Base-by-base conservation (phyloP, 139 green algal species). In the Zygnema circumcarinatum region DNA sequence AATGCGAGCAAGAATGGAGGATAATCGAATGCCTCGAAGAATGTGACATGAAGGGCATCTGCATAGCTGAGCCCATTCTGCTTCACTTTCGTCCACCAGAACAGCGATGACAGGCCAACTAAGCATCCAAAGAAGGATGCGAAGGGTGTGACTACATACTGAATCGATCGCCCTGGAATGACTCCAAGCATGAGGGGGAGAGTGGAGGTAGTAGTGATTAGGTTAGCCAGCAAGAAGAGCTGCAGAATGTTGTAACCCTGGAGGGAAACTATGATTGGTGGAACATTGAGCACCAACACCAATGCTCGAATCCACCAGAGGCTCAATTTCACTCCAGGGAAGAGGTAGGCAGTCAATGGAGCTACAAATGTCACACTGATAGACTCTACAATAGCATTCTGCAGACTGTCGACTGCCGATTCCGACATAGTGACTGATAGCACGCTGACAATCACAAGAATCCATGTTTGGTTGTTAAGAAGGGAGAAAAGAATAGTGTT, bases 171-270 rank as follows among this genome's bases (percentile, higher is more conserved):
- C 67, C 84, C 82, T 0, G 41, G 40, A 20, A 79, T 41, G 25
- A 95, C 73, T 36, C 92, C 93, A 1, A 67, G 2, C 41, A 95
- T 76, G 40, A 98, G 73, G 3, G 94, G 92, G n/a, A 96, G 62
- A 47, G 93, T 91, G 29, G 86, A 91, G 36, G 92, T 95, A 81
- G 89, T 92, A 86, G 90, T 95, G 0, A 97, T 67, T 85, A 96
- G 92, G 93, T 98, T 98, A 75, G 91, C 90, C 0, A 98, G 86
- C 0, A 97, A 91, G 89, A 96, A 98, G 21, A 98, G 93, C 38
- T 92, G 76, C 1, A 96, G 90, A 2, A 97, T 90, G 29, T 87
- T 91, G 56, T 93, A 94, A 39, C 86, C 87, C 69, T 90, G 82
- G 41, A 90, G 85, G 41, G 75, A 79, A 7, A 94, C 83, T 39